A percentile compares a stretch with the other conserved stretches of the same genome.
These are phyloP conservation scores for Pyrenula aspistea DNA, from an alignment of 495 filamentous ascomycete species.

Conservation along the genomic window DNA sequence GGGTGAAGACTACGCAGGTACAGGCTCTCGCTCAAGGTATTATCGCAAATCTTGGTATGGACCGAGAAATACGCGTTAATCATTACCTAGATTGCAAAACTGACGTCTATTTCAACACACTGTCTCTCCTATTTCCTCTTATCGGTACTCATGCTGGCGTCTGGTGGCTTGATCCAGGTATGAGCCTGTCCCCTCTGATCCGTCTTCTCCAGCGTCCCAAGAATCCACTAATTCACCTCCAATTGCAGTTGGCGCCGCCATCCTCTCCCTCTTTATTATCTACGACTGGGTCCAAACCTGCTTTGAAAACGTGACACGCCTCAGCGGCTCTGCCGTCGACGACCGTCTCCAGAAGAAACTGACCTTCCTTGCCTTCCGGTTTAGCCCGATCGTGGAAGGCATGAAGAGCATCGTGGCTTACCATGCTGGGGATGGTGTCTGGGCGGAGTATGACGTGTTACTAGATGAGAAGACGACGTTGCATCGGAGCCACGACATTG, in stretches of 20 bases:
- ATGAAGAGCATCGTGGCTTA: slow-evolving; percentile 34
- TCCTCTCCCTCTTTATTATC: slow-evolving; percentile 37
- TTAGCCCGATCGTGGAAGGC: slow-evolving; percentile 28
- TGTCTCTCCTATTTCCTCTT: slow-evolving; percentile 35
- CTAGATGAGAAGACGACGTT: slow-evolving; percentile 26
- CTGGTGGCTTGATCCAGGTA: slow-evolving; percentile 35
- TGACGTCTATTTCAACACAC: slow-evolving; percentile 36
- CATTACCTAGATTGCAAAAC: slow-evolving; percentile 29
- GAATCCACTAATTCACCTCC: background rate
- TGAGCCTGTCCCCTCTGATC: background rate
- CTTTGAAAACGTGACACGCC: slow-evolving; percentile 29
- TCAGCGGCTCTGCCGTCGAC: slow-evolving; percentile 25
- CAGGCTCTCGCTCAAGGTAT: slow-evolving; percentile 33
- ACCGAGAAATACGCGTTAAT: slow-evolving; percentile 1
- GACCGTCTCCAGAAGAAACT: slow-evolving; percentile 24
- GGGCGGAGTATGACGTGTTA: slow-evolving; percentile 35
- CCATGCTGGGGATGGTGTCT: slow-evolving; percentile 35
- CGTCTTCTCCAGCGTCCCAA: background rate
- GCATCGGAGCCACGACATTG: slow-evolving; percentile 29
- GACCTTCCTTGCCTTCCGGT: slow-evolving; percentile 30
- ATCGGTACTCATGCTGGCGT: slow-evolving; percentile 24
- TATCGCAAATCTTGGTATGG: background rate
- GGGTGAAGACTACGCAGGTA: slow-evolving; percentile 36
- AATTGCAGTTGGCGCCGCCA: slow-evolving; percentile 18
- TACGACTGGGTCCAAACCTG: slow-evolving; percentile 34